Conservation (phyloP, 1,284 basidiomycete species). For the Neolentinus lepideus region DNA sequence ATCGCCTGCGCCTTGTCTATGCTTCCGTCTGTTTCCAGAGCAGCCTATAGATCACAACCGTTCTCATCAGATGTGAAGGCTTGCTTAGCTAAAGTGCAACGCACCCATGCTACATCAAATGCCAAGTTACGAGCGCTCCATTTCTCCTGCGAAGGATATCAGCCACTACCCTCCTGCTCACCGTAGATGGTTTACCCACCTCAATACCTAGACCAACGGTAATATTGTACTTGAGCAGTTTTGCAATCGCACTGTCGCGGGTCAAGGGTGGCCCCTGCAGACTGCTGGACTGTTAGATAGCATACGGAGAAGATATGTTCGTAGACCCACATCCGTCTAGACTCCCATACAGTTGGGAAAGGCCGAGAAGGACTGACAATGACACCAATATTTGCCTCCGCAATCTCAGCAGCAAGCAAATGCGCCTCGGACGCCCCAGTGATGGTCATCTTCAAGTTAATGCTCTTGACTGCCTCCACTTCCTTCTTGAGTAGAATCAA, state of each 20-base stretch:
- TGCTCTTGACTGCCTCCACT: slow-evolving; percentile 41
- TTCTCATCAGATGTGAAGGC: neutral
- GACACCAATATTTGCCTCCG: slow-evolving; percentile 65
- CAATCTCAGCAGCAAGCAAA: slow-evolving; percentile 70
- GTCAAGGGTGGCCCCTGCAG: slow-evolving; percentile 71
- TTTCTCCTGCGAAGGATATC: slow-evolving; percentile 17
- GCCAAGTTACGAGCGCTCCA: slow-evolving; percentile 57
- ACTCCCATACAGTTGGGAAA: slow-evolving; percentile 56
- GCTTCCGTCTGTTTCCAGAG: slow-evolving; percentile 25
- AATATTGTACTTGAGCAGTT: slow-evolving; percentile 60
- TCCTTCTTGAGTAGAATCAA: slow-evolving; percentile 71
- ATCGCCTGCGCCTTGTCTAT: slow-evolving; percentile 47
- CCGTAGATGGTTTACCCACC: neutral
- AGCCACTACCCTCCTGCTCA: neutral
- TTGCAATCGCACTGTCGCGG: slow-evolving; percentile 54
- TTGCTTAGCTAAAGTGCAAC: neutral
- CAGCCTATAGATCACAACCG: slow-evolving; percentile 15
- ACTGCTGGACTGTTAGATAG: slow-evolving; percentile 23
- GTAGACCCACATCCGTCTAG: slow-evolving; percentile 34
- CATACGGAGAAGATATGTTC: neutral
- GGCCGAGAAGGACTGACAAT: slow-evolving; percentile 56
- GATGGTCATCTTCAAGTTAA: slow-evolving; percentile 46
- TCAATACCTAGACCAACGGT: slow-evolving; percentile 64
- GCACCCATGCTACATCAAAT: slow-evolving; percentile 53
- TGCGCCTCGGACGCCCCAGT: slow-evolving; percentile 72